These are phyloP conservation scores for Exophiala sp. DNA, from an alignment of 2,329 filamentous ascomycete species.

Conservation along the genomic window DNA sequence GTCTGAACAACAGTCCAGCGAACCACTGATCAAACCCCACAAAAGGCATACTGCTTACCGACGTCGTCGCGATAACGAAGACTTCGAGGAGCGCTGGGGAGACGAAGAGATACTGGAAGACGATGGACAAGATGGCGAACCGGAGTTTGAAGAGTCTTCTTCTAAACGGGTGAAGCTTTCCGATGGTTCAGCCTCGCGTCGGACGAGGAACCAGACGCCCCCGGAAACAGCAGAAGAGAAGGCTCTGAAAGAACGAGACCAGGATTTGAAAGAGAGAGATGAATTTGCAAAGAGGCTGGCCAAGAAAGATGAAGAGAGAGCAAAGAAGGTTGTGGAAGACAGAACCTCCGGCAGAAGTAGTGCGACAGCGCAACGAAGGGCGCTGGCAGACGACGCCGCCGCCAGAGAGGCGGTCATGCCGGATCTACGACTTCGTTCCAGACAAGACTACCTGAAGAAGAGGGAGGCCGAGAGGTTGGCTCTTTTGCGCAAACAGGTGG, in stretches of 20 bases:
- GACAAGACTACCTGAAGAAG: slow-evolving; percentile 91
- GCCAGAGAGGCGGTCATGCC: slow-evolving; percentile 66
- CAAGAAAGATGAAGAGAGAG: slow-evolving; percentile 63
- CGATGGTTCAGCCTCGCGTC: slow-evolving; percentile 39
- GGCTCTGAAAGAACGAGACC: slow-evolving; percentile 54
- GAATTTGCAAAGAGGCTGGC: slow-evolving; percentile 72
- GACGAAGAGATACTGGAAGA: slow-evolving; percentile 60
- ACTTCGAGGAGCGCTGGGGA: slow-evolving; percentile 74
- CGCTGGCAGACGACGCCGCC: slow-evolving; percentile 61
- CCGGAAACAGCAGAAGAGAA: slow-evolving; percentile 49
- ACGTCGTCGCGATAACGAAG: slow-evolving; percentile 34
- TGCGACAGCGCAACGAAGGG: slow-evolving; percentile 55
- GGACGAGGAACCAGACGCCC: slow-evolving; percentile 32
- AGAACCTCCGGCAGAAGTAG: slow-evolving; percentile 51
- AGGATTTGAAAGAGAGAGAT: slow-evolving; percentile 68
- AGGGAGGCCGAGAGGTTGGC: slow-evolving; percentile 79
- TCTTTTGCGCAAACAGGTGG: slow-evolving; percentile 81
- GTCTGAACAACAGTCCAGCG: slow-evolving; percentile 22
- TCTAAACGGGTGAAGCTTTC: slow-evolving; percentile 66
- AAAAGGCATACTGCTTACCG: slow-evolving; percentile 19
- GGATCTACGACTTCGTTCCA: slow-evolving; percentile 73
- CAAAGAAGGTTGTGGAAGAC: slow-evolving; percentile 63
- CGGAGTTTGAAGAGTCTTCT: slow-evolving; percentile 61
- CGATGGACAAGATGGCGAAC: slow-evolving; percentile 46
- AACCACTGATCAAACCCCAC: slow-evolving; percentile 17